Evolutionary conservation across 495 filamentous ascomycete genomes (phyloP).

Genomic region (Aeminium ludgeri): DNA sequence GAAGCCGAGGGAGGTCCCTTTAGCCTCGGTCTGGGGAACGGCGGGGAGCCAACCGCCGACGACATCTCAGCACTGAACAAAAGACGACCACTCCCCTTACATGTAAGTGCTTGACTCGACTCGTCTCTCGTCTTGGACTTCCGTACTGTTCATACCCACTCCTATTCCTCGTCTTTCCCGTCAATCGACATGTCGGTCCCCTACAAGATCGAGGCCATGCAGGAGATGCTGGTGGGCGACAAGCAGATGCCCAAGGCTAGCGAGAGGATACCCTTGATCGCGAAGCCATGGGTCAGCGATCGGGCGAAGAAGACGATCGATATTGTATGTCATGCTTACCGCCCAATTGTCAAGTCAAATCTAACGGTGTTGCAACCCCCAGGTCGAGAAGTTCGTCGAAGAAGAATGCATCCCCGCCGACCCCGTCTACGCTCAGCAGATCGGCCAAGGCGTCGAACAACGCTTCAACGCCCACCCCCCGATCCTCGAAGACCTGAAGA

Average conservation of each 20-base stretch:
- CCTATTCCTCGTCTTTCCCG: too few species aligned
- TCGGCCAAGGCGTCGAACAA: conserved; percentile 48
- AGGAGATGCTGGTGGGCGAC: conserved; percentile 17
- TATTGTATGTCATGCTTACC: conserved; percentile 32
- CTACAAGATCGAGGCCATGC: conserved; percentile 14
- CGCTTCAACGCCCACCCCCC: conserved; percentile 65
- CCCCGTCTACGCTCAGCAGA: conserved; percentile 56
- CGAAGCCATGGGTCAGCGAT: conserved; percentile 48
- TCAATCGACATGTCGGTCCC: conserved; percentile 17
- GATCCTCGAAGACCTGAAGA: conserved; percentile 77
- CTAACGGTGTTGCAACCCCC: background rate
- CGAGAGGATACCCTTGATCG: conserved; percentile 24
- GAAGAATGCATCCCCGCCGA: conserved; percentile 81
- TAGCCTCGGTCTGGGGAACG: too few species aligned
- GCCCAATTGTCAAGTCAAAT: too few species aligned
- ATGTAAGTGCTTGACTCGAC: too few species aligned
- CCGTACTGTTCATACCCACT: too few species aligned
- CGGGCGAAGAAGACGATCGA: conserved; percentile 59
- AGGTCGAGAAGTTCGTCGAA: conserved; percentile 92
- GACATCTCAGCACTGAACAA: too few species aligned
- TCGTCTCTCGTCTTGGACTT: too few species aligned
- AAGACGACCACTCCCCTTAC: too few species aligned
- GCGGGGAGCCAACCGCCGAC: too few species aligned
- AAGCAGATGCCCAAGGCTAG: conserved; percentile 20
- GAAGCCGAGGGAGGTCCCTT: too few species aligned